These are phyloP conservation scores for Infundibulicybe gibba DNA, from an alignment of 768 basidiomycete species.

Conservation along the genomic window DNA sequence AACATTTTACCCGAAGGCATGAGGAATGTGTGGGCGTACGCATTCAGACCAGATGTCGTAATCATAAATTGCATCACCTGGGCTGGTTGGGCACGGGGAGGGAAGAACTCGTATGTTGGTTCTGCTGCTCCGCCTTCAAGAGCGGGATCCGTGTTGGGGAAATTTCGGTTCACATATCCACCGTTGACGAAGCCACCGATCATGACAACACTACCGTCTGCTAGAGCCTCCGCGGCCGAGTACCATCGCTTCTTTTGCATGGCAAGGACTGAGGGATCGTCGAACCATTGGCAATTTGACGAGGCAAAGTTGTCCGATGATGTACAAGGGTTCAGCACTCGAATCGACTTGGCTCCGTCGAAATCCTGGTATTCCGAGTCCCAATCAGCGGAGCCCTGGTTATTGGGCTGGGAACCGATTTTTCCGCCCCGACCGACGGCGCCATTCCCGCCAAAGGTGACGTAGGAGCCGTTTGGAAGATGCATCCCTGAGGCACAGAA, in stretches of 20 bases:
- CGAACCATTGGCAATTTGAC: constrained; percentile 67
- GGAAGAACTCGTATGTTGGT: constrained; percentile 83
- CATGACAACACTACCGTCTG: constrained; percentile 74
- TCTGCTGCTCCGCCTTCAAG: constrained; percentile 73
- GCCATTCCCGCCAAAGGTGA: constrained; percentile 75
- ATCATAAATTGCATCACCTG: constrained; percentile 67
- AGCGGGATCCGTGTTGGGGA: constrained; percentile 65
- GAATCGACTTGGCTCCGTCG: constrained; percentile 81
- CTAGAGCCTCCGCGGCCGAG: constrained; percentile 67
- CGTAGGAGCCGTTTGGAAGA: constrained; percentile 74
- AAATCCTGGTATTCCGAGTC: constrained; percentile 75
- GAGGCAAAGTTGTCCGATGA: constrained; percentile 41
- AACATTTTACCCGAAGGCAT: constrained; percentile 78
- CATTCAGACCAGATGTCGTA: constrained; percentile 72
- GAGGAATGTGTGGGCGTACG: constrained; percentile 72
- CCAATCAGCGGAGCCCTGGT: constrained; percentile 44
- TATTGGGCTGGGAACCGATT: constrained; percentile 47
- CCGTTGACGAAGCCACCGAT: constrained; percentile 81
- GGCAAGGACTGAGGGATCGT: constrained; percentile 54
- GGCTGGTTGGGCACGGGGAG: constrained; percentile 46
- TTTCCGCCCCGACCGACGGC: constrained; percentile 66
- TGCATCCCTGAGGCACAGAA: constrained; percentile 87
- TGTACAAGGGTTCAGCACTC: constrained; percentile 77
- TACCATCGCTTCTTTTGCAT: constrained; percentile 80
- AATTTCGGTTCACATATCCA: constrained; percentile 77